Base-by-base conservation (phyloP, 768 basidiomycete genomes). In the Rhodotorula diobovata region DNA sequence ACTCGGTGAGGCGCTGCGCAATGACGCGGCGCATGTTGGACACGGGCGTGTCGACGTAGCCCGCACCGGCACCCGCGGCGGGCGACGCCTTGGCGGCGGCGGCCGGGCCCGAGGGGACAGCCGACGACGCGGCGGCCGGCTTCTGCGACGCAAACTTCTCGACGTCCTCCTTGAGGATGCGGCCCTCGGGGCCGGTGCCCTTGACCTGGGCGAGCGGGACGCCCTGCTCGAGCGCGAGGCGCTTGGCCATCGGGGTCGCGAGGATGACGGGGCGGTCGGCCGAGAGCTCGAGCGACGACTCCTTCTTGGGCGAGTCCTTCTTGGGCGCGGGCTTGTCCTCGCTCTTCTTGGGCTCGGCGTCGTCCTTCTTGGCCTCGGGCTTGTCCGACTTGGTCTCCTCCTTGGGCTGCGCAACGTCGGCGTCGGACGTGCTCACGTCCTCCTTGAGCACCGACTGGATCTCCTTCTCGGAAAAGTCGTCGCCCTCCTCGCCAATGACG, bases 21-120 rank as follows among this genome's bases (percentile, higher is more conserved):
- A 99, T 99, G 53, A 87, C 88, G 76, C 91, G 90, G 70, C 96
- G 90, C 90, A 99, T 99, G 81, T 88, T 96, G 56, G 90, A 87
- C 61, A 93, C 83, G 23, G 96, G 96, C 45, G 87, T 88, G 80
- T 99, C 96, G 75, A 86, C 84, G 81, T 94, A 98, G 34, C 79
- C 80, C 51, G 80, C 77, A 41, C 81, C 77, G 45, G 81, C 79
- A 21, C 72, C 75, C 23, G 85, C 82, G n/a, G 87, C 80, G 39
- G 85, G 73, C 15, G 83, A 80, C 67, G 85, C 83, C 34, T 84
- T 80, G 53, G 84, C 79, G 43, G 85, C 77, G 41, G 85, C 72
- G 45, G 84, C 77, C 35, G 84, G 77, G 18, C 85, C 77, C 61
- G 39, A 21, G 5, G 63, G 25, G 9, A 70, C 58, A 34, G 76